These are phyloP conservation scores for Skeletonema grethae DNA, from an alignment of 108 stramenopile genomes.

Conservation along the genomic window DNA sequence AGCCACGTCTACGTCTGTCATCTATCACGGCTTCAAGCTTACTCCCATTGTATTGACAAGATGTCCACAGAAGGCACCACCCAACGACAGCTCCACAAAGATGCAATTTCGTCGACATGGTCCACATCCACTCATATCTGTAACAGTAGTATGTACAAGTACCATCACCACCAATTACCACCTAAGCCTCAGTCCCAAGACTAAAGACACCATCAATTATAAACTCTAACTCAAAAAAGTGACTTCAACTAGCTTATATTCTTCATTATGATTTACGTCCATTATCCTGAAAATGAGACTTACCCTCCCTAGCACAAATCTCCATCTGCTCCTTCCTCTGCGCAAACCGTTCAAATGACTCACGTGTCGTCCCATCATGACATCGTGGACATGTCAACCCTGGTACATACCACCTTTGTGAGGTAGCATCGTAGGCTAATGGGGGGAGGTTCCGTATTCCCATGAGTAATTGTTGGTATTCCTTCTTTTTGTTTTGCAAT, in stretches of 20 bases:
- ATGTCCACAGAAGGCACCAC: too few relatives aligned
- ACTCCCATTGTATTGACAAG: too few relatives aligned
- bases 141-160: too few relatives aligned
- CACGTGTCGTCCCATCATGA: constrained; percentile 36
- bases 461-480: neutral
- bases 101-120: too few relatives aligned
- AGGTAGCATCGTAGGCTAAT: constrained; percentile 12
- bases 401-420: constrained; percentile 28
- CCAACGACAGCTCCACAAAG: too few relatives aligned
- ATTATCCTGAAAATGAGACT: constrained; percentile 33
- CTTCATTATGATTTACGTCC: constrained; percentile 1
- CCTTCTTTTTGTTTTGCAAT: neutral
- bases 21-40: too few relatives aligned
- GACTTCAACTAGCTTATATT: too few relatives aligned
- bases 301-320: constrained; percentile 41
- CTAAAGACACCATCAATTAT: too few relatives aligned
- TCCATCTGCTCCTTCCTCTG: constrained; percentile 38
- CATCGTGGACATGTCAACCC: constrained; percentile 51
- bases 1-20: too few relatives aligned
- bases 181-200: too few relatives aligned
- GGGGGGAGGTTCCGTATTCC: constrained; percentile 35
- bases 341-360: constrained; percentile 40
- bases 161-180: too few relatives aligned
- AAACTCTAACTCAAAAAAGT: neutral
- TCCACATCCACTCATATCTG: too few relatives aligned